Evolutionary conservation across 2,329 filamentous ascomycete species (phyloP), one percentile per base, ranked within the genome.

Genomic region (Pyrenochaeta sp.): DNA sequence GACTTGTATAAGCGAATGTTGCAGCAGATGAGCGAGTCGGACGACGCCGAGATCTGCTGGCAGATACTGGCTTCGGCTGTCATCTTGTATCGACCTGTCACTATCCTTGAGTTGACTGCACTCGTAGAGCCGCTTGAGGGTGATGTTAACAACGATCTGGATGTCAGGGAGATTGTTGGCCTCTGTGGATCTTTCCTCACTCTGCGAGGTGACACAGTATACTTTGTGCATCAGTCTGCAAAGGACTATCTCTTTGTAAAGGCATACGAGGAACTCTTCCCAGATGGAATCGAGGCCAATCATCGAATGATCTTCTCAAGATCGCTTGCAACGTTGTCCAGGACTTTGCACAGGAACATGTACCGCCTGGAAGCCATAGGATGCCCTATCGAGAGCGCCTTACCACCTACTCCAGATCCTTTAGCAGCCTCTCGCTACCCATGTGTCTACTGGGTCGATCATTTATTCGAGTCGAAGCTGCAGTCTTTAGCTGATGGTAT

Each of bases 221-320:
- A 59, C 53, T 57, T 79, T 54, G 68, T 81, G 1, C 77, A 81
- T 52, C 73, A 79, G 48, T 81, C 78, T 0, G 79, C 77, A 0
- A 78, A 79, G 51, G 78, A 82, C 12, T 79, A 69, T 54, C 49
- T 82, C 1, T 21, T 56, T 5, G 27, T 61, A 21, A 50, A 66
- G 11, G 62, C 55, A 35, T 47, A 39, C 4, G 9, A 54, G 7
- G 33, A 56, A 7, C 61, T 79, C 4, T 75, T 78, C 30, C 68
- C 73, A 5, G 40, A 14, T 20, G 69, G 74, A 1, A 29, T 44
- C 3, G 35, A 48, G 18, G 33, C 60, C 2, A 18, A 36, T 43
- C 55, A 63, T 49, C 15, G 18, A 4, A 32, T 7, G 1, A 42
- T 77, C 45, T 63, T 49, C 2, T 63, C 42, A 1, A 44, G 54